Conservation (phyloP, 2,329 filamentous ascomycete species). For the Aschersonia sp. region DNA sequence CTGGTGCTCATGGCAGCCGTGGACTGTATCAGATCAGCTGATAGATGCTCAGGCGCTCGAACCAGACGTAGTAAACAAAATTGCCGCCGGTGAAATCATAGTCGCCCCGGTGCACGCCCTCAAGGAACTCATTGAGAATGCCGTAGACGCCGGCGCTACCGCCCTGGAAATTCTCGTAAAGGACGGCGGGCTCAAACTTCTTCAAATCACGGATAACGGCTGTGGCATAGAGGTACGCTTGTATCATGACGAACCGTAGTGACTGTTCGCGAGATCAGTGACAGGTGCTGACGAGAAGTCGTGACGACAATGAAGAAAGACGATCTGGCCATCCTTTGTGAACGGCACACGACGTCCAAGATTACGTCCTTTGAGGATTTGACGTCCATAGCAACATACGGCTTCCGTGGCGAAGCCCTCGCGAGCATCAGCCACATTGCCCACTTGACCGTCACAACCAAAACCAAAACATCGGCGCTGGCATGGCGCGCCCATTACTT, state of each 20-base stretch:
- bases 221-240: slow-evolving; percentile 73
- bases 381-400: slow-evolving; percentile 80
- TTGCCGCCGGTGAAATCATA: slow-evolving; percentile 95
- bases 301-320: slow-evolving; percentile 48
- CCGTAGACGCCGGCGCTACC: slow-evolving; percentile 92
- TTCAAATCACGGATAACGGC: slow-evolving; percentile 96
- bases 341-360: slow-evolving; percentile 94
- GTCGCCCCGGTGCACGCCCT: slow-evolving; percentile 91
- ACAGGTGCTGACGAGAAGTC: background rate
- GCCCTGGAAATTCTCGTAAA: slow-evolving; percentile 83
- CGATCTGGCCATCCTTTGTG: slow-evolving; percentile 80
- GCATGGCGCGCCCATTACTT: slow-evolving; percentile 86
- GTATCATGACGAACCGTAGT: background rate
- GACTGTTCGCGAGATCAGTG: background rate
- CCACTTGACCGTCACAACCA: slow-evolving; percentile 87
- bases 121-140: slow-evolving; percentile 94
- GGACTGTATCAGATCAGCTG: too few relatives aligned
- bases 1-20: too few relatives aligned
- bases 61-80: slow-evolving; percentile 93
- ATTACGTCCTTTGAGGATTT: slow-evolving; percentile 88
- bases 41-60: slow-evolving; percentile 52
- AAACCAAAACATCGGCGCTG: slow-evolving; percentile 72
- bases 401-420: slow-evolving; percentile 91
- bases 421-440: slow-evolving; percentile 98
- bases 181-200: slow-evolving; percentile 83